Conservation (phyloP, 192 early-diverging fungal genomes). For the Hyaloraphidium curvatum region DNA sequence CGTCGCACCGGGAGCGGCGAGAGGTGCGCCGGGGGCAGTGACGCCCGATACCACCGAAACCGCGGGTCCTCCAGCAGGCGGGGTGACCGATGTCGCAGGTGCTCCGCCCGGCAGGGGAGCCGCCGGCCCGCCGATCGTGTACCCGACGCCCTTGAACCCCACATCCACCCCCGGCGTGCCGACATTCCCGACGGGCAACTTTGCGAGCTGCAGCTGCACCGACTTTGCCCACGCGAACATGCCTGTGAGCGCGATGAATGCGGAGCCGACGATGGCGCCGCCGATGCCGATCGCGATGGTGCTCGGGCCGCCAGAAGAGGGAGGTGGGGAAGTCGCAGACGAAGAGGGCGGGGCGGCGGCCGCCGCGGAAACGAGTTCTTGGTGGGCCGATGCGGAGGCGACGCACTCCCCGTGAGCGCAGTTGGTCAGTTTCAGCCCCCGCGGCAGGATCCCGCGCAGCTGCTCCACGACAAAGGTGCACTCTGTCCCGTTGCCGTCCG, state of each 20-base stretch:
- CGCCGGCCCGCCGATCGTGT: no score
- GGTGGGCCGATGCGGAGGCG: neutral
- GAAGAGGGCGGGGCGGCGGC: neutral
- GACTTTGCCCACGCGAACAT: constrained; percentile 8
- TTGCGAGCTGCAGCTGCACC: constrained; percentile 7
- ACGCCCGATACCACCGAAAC: no score
- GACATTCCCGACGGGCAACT: constrained; percentile 6
- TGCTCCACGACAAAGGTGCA: no score
- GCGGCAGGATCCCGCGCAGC: no score
- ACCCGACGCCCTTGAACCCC: constrained; percentile 13
- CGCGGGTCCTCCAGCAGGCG: no score
- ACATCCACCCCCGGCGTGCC: constrained; percentile 11
- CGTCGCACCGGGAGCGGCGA: no score
- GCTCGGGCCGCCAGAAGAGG: neutral
- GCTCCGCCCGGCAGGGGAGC: no score
- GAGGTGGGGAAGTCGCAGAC: neutral
- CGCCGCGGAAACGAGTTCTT: neutral
- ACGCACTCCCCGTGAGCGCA: no score
- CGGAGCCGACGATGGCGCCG: constrained; percentile 8
- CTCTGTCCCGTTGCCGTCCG: no score
- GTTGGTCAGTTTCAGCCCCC: no score
- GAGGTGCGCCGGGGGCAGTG: no score
- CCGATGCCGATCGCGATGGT: neutral
- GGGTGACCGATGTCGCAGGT: no score
- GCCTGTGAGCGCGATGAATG: constrained; percentile 9